These are phyloP conservation scores for Aspergillus caelatus DNA, from an alignment of 2,329 filamentous ascomycete genomes.

Conservation along the genomic window DNA sequence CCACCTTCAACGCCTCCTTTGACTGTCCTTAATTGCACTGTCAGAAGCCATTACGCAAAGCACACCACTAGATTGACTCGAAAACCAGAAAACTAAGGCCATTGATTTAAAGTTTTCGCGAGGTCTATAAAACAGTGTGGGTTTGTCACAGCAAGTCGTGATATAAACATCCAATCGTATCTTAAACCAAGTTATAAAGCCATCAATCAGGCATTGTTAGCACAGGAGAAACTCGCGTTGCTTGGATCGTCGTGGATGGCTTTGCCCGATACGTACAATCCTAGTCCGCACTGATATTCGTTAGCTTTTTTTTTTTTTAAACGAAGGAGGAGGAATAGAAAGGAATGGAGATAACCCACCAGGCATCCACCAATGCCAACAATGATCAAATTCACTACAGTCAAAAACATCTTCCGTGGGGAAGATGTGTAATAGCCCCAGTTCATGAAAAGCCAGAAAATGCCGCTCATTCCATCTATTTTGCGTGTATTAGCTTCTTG, in stretches of 20 bases:
- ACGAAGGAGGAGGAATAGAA: background rate
- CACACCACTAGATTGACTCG: background rate
- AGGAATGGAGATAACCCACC: conserved; percentile 2
- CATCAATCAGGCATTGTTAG: conserved; percentile 14
- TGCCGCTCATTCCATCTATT: conserved; percentile 17
- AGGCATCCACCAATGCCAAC: conserved; percentile 14
- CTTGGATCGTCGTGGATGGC: conserved; percentile 21
- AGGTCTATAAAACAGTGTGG: background rate
- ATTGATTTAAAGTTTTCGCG: background rate
- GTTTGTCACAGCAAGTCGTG: background rate
- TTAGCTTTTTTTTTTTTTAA: background rate
- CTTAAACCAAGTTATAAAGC: background rate
- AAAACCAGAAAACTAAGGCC: background rate
- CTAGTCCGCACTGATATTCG: conserved; percentile 17
- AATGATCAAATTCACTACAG: conserved; percentile 13
- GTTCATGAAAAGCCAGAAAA: conserved; percentile 32
- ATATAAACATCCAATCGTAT: background rate
- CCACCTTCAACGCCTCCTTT: background rate
- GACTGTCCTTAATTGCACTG: background rate
- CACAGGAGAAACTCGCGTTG: conserved; percentile 20
- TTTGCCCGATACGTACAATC: conserved; percentile 21
- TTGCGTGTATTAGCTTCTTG: background rate
- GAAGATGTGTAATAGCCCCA: conserved; percentile 22
- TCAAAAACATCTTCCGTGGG: conserved; percentile 24
- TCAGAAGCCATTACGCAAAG: background rate